Evolutionary conservation across 768 basidiomycete genomes (phyloP), one percentile per base, ranked within the genome.

Genomic region (Mycena metata): DNA sequence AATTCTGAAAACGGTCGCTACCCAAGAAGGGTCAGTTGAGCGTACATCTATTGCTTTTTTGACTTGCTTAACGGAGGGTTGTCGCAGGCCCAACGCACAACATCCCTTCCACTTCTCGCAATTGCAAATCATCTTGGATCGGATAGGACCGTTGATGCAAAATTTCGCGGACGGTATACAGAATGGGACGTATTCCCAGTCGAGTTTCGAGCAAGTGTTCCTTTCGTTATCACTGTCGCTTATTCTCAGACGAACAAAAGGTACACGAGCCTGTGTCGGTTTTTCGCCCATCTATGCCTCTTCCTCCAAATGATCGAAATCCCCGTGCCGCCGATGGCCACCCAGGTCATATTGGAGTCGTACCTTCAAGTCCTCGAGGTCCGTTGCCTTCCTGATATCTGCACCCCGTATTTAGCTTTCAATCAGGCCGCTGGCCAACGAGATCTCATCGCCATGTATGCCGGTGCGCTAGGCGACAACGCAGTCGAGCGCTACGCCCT

Each of bases 281-380:
- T 99, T 82, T 98, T 97, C 74, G 92, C 96, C 0, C 97, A 99
- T 75, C 82, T 99, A 24, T 95, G 95, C 70, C 89, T 99, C 35
- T 95, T 91, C 80, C 84, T 98, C 5, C 90, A 93, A 69, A 88
- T 95, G 80, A 92, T 98, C 41, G 91, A 92, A 56, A 80, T 91
- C 41, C 77, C 88, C 0, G 87, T 95, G 0, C 92, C 96, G 0
- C 89, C 91, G 2, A 78, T 89, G 15, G 89, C 94, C 0, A 91
- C 89, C 0, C 95, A 97, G 75, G 80, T 86, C 35, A 94, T 99
- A 58, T 81, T 99, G 30, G 93, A 97, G 75, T 89, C 92, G 0
- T 99, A 99, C 76, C 86, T 98, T 7, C 88, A 89, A 67, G 92
- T 96, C 4, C 87, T 99, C 4, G 95, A 98, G 84, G 93, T 91